Percentiles rank a stretch among this genome's conserved stretches.
Evolutionary conservation across 2,329 filamentous ascomycete species (phyloP).

Genomic region (Celoporthe dispersa): DNA sequence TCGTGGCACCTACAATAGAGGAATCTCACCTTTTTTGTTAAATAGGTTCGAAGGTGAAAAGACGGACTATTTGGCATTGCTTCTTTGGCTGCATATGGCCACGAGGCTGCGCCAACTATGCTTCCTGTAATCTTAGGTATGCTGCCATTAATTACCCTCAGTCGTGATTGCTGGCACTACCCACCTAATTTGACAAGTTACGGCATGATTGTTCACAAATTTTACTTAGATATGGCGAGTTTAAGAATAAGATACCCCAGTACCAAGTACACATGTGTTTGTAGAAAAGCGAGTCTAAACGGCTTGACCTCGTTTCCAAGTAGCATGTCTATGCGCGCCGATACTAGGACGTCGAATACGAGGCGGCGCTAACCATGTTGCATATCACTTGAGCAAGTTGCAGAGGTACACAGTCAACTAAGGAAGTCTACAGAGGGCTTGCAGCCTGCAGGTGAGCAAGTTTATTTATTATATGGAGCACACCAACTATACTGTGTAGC

Average conservation of each 20-base stretch:
- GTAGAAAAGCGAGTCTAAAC: too few species aligned
- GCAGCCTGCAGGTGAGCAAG: slow-evolving; percentile 8
- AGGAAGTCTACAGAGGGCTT: neutral
- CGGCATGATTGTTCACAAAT: neutral
- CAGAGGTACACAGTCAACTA: neutral
- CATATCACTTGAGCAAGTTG: neutral
- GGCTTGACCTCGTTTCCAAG: too few species aligned
- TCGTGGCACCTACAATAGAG: neutral
- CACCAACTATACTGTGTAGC: neutral
- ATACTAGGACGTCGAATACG: neutral
- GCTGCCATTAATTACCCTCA: neutral
- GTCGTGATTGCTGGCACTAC: neutral
- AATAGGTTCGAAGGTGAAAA: neutral
- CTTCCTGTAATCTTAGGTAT: neutral
- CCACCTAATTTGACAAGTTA: neutral
- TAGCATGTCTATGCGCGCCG: neutral
- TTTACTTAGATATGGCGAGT: too few species aligned
- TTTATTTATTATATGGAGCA: slow-evolving; percentile 3
- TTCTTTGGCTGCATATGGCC: neutral
- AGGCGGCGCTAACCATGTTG: neutral
- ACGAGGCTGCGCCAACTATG: neutral
- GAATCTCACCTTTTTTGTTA: neutral
- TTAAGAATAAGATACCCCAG: too few species aligned
- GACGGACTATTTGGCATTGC: neutral
- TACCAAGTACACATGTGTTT: too few species aligned